Conservation (phyloP, 1,284 basidiomycete genomes). For the Cutaneotrichosporon sp. region DNA sequence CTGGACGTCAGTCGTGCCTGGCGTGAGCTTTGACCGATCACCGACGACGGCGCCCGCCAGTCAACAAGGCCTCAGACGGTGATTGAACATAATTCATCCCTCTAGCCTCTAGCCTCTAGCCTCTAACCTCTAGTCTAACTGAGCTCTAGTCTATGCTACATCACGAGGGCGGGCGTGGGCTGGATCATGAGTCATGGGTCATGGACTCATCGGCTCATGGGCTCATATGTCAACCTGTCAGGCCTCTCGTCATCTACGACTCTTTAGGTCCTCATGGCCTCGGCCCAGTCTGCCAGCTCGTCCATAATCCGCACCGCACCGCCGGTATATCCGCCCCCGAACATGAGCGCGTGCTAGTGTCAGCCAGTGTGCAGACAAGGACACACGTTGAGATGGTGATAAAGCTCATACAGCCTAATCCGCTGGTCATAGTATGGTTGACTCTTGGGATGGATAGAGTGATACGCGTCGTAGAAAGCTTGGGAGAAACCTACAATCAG, state of each 20-base stretch:
- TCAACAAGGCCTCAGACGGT: no score
- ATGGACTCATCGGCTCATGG: no score
- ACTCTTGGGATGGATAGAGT: slow-evolving; percentile 65
- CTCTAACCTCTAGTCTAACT: no score
- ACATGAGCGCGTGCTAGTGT: slow-evolving; percentile 49
- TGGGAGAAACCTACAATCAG: slow-evolving; percentile 60
- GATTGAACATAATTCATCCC: no score
- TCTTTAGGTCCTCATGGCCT: slow-evolving; percentile 11
- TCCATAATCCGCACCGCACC: slow-evolving; percentile 46
- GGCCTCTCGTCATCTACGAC: neutral
- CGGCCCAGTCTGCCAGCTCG: slow-evolving; percentile 39
- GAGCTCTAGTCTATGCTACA: no score
- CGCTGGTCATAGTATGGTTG: slow-evolving; percentile 72
- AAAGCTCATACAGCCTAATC: slow-evolving; percentile 73
- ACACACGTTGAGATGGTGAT: slow-evolving; percentile 73
- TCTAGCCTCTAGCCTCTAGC: no score
- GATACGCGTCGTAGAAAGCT: slow-evolving; percentile 72
- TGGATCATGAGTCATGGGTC: no score
- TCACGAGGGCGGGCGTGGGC: no score
- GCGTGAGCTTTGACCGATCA: neutral
- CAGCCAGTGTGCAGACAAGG: neutral
- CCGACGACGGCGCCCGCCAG: no score
- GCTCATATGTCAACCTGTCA: no score
- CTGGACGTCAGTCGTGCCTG: neutral
- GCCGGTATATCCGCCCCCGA: slow-evolving; percentile 45